Base-by-base conservation (phyloP, 768 basidiomycete species). In the Clitopilus hobsonii region DNA sequence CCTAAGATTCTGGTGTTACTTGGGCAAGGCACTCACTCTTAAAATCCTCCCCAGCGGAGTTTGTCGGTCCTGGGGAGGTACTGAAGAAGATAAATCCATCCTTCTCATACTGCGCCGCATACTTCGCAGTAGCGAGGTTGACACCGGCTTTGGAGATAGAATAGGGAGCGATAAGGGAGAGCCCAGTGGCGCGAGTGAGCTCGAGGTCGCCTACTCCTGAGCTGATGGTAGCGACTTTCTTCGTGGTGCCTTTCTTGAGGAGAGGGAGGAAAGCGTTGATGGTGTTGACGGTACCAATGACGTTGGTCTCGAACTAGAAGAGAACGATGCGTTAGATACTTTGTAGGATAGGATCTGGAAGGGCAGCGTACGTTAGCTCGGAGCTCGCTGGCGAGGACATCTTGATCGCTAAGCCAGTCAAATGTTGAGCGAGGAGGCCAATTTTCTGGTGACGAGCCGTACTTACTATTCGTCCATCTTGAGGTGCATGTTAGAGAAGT, bases 201-300 rank as follows among this genome's bases (percentile, higher is more conserved):
- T 68, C 69, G 2, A 54, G 41, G 57, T 70, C 71, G 13, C 57
- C 72, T 14, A 69, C 27, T 30, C 67, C 71, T 22, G 60, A 64
- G 54, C 58, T 61, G 54, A 76, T 53, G 1, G 67, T 60, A 57
- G 74, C 58, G 41, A 76, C 69, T 54, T 70, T 73, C 63, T 74
- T 72, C 20, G 54, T 38, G n/a, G 61, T 18, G 8, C 72, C 66
- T 3, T 62, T 59, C 28, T 57, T 59, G 36, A 77, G 61, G 20
- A 77, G 65, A 10, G 75, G 75, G 6, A 78, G 66, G 65, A 77
- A 73, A 3, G 61, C 61, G 60, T 72, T 71, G 55, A 64, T 71
- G 10, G 71, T 67, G 57, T 65, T 63, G 14, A 74, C 62, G 18
- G 67, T 63, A 25, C 72, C 74, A 49, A 71, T 38, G 41, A 71